Conservation (phyloP, 345 rosid genomes). For the Eucalyptus victrix region DNA sequence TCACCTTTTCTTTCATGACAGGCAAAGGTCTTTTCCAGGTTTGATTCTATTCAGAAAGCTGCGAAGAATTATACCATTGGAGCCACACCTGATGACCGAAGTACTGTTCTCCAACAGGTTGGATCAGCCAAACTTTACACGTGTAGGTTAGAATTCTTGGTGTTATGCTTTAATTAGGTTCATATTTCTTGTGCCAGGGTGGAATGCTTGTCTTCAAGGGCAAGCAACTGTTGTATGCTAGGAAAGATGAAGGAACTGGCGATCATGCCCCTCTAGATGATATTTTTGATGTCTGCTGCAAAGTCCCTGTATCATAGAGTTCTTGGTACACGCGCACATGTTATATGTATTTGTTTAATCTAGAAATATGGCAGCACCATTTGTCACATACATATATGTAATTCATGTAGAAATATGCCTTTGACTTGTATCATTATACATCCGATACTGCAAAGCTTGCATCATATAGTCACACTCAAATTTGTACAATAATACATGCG, state of each 20-base stretch:
- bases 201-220: constrained; percentile 95
- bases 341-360: background rate
- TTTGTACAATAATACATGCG: background rate
- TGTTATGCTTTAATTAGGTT: background rate
- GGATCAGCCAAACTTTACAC: background rate
- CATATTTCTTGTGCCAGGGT: constrained; percentile 24
- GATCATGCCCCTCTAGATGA: constrained; percentile 82
- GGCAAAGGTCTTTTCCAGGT: constrained; percentile 65
- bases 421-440: background rate
- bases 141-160: background rate
- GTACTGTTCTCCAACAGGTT: constrained; percentile 86
- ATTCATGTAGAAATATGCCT: background rate
- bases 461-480: background rate
- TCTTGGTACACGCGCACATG: background rate
- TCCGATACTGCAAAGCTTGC: background rate
- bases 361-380: background rate
- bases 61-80: constrained; percentile 54
- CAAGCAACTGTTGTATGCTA: constrained; percentile 54
- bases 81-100: constrained; percentile 83
- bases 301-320: constrained; percentile 34
- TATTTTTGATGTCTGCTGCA: constrained; percentile 45
- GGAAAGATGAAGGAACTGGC: constrained; percentile 79
- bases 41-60: constrained; percentile 44
- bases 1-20: background rate
- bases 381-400: background rate